Evolutionary conservation across 129 eudicot species (phyloP).

Genomic region (Tagetes erecta): DNA sequence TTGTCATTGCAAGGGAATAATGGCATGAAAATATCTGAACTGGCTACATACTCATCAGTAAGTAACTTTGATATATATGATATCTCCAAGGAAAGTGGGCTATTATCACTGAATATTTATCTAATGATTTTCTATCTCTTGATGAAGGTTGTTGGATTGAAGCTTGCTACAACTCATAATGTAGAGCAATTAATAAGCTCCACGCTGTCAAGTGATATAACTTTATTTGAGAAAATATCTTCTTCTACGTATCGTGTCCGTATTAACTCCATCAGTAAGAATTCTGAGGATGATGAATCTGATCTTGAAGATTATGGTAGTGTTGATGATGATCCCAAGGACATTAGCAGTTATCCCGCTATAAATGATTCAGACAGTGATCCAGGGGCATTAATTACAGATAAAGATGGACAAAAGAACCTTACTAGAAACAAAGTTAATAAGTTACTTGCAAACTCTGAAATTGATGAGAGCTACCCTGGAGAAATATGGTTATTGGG

Average conservation of each 20-base stretch:
- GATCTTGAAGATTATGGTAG: conserved; percentile 77
- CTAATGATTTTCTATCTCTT: conserved; percentile 26
- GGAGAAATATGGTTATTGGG: conserved; percentile 93
- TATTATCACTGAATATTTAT: background rate
- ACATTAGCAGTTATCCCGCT: conserved; percentile 36
- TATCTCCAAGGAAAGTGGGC: background rate
- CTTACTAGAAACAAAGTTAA: conserved; percentile 26
- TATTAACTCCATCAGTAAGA: conserved; percentile 40
- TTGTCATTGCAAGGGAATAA: conserved; percentile 62
- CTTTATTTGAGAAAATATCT: conserved; percentile 90
- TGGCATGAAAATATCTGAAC: conserved; percentile 72
- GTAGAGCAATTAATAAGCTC: conserved; percentile 61
- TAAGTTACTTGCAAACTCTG: conserved; percentile 42
- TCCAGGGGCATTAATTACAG: conserved; percentile 34
- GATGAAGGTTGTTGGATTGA: conserved; percentile 64
- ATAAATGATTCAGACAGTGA: conserved; percentile 50
- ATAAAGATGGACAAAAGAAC: conserved; percentile 30
- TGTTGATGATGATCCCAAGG: conserved; percentile 62
- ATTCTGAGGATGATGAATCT: conserved; percentile 56
- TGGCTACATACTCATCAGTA: conserved; percentile 68
- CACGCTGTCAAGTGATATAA: conserved; percentile 78
- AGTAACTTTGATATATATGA: conserved; percentile 31
- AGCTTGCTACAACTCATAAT: conserved; percentile 51
- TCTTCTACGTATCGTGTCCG: conserved; percentile 76
- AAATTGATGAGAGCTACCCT: conserved; percentile 89